Percentiles rank a stretch among this genome's conserved stretches.
phyloP scores from a whole-genome alignment of 345 rosid genomes.

The Anacardium occidentale region DNA sequence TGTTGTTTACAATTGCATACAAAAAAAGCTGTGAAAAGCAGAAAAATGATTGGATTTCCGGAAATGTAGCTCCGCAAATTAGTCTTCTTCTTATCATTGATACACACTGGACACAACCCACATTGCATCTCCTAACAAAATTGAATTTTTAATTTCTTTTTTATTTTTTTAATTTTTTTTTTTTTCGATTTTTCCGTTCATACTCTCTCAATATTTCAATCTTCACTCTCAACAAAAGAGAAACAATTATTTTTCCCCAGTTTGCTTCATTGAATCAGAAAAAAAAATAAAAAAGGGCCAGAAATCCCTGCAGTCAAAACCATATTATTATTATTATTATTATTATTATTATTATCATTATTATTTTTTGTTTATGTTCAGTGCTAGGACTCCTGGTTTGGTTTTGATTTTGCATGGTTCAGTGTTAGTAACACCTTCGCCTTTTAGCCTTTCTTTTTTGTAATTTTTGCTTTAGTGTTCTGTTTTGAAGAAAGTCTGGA shows the following conservation, averaged over 20 bases:
- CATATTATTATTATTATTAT: not conserved
- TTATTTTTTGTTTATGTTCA: not conserved
- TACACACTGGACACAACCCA: conserved; percentile 1
- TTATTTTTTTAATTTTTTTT: not conserved
- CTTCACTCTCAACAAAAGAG: not conserved
- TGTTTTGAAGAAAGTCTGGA: not conserved
- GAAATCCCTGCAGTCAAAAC: conserved; percentile 19
- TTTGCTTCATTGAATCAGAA: not conserved
- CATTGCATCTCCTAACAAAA: conserved; percentile 1
- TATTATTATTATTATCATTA: no score
- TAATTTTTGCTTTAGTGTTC: not conserved
- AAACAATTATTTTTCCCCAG: not conserved
- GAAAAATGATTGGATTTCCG: conserved; percentile 23
- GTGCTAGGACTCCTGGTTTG: conserved; percentile 27
- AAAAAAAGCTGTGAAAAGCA: not conserved
- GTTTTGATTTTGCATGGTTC: conserved; percentile 4
- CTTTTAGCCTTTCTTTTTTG: not conserved
- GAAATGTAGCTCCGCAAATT: conserved; percentile 17
- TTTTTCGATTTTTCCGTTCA: not conserved
- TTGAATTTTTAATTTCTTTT: not conserved
- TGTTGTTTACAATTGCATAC: no score
- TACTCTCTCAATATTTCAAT: conserved; percentile 13
- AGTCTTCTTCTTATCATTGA: not conserved
- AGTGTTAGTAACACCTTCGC: not conserved
- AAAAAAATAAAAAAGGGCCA: conserved; percentile 15